Evolutionary conservation across 2,329 filamentous ascomycete genomes (phyloP).

Genomic region (Akanthomyces lecanii): DNA sequence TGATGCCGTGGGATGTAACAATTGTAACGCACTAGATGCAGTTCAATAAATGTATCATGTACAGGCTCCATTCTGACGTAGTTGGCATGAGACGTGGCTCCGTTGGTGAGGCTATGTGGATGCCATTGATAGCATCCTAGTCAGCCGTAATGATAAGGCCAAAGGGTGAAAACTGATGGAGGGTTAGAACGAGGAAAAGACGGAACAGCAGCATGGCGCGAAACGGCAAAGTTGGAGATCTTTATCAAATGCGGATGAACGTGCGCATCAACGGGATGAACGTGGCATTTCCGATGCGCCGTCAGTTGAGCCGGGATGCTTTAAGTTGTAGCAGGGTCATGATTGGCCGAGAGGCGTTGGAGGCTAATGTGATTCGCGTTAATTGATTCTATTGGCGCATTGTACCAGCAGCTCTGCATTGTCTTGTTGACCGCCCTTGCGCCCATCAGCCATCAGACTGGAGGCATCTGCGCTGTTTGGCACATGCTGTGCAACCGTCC

Average conservation of each 20-base stretch:
- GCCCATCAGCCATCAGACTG: background rate
- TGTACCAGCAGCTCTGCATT: background rate
- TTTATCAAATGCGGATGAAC: slow-evolving; percentile 5
- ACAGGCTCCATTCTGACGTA: slow-evolving; percentile 13
- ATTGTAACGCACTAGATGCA: slow-evolving; percentile 2
- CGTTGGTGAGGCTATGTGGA: slow-evolving; percentile 15
- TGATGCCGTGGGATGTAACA: slow-evolving; percentile 4
- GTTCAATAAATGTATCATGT: slow-evolving; percentile 1
- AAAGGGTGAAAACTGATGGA: background rate
- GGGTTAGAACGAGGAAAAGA: slow-evolving; percentile 11
- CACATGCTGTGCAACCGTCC: background rate
- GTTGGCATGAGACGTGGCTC: slow-evolving; percentile 8
- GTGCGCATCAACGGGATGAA: background rate
- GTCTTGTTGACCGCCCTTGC: background rate
- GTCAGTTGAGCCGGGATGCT: background rate
- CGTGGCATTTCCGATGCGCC: background rate
- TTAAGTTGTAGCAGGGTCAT: background rate
- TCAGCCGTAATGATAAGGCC: slow-evolving; percentile 10
- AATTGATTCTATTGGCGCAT: background rate
- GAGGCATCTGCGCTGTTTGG: background rate
- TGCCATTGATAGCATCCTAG: slow-evolving; percentile 15
- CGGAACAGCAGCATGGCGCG: background rate
- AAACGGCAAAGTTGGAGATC: slow-evolving; percentile 2
- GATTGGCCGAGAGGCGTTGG: background rate
- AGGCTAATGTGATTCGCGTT: background rate